Conservation (phyloP, 352 stramenopile genomes). For the Nothophytophthora sp. region DNA sequence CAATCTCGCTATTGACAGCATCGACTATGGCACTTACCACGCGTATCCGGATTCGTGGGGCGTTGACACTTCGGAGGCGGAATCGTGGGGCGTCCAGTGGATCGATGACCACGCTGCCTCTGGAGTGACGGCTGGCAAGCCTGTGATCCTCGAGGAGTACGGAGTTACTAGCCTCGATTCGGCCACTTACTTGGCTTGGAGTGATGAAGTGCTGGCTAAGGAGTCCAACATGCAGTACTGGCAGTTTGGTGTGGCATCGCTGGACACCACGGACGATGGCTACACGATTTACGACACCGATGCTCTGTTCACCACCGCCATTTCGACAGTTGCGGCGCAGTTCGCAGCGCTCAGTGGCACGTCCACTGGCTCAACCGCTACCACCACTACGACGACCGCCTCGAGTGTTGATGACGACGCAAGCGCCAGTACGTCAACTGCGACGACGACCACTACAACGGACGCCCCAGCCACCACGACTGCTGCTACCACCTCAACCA, state of each 20-base stretch:
- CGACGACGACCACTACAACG: too few species aligned
- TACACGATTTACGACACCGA: constrained; percentile 30
- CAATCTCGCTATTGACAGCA: constrained; percentile 23
- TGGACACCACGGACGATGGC: constrained; percentile 23
- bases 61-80: constrained; percentile 16
- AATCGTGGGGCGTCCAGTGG: constrained; percentile 34
- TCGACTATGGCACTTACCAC: constrained; percentile 38
- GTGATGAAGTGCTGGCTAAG: constrained; percentile 18
- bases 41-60: constrained; percentile 36
- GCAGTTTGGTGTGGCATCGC: constrained; percentile 35
- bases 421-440: constrained; percentile 4
- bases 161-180: constrained; percentile 27
- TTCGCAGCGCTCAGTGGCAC: constrained; percentile 22
- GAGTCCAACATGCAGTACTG: constrained; percentile 44
- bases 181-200: constrained; percentile 28
- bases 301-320: constrained; percentile 19
- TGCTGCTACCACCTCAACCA: neutral
- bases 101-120: constrained; percentile 32
- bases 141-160: constrained; percentile 33
- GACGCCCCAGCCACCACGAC: neutral
- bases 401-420: constrained; percentile 12
- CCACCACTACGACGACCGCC: constrained; percentile 3
- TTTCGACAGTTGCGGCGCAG: constrained; percentile 20
- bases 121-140: constrained; percentile 22
- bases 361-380: constrained; percentile 9